A percentile compares a stretch with the other conserved stretches of the same genome.
Conservation (phyloP, 176 grass and related monocot species). For the Pontederia crassipes region DNA sequence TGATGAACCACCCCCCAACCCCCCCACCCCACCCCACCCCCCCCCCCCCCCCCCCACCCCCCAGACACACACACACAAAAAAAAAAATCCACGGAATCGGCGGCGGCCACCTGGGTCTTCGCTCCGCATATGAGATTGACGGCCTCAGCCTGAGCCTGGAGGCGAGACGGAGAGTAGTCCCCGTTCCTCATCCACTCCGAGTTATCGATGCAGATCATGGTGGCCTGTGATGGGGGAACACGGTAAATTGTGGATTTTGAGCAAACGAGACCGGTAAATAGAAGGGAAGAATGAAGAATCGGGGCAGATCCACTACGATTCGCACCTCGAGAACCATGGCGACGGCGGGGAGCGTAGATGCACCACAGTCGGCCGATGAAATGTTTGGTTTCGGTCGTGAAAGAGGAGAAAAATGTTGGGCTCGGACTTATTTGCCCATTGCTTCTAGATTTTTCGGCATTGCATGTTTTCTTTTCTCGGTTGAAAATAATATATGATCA, state of each 20-base stretch:
- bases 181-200: conserved; percentile 99
- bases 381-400: too few relatives aligned
- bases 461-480: too few relatives aligned
- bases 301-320: not conserved
- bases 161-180: conserved; percentile 70
- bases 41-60: too few relatives aligned
- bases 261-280: not conserved
- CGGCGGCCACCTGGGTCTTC: conserved; percentile 63
- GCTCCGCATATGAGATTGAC: conserved; percentile 95
- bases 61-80: not conserved
- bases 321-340: conserved; percentile 92
- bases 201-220: conserved; percentile 99
- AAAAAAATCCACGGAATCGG: conserved; percentile 2
- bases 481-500: too few relatives aligned
- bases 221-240: conserved; percentile 46
- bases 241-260: conserved; percentile 3
- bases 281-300: not conserved
- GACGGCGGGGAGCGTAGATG: not conserved
- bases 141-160: conserved; percentile 92
- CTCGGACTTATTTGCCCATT: too few relatives aligned
- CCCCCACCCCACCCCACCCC: too few relatives aligned
- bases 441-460: too few relatives aligned
- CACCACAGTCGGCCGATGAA: not conserved
- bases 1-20: too few relatives aligned
- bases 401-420: too few relatives aligned